These are phyloP conservation scores for Mycena latifolia DNA, from an alignment of 768 basidiomycete species.

Conservation along the genomic window DNA sequence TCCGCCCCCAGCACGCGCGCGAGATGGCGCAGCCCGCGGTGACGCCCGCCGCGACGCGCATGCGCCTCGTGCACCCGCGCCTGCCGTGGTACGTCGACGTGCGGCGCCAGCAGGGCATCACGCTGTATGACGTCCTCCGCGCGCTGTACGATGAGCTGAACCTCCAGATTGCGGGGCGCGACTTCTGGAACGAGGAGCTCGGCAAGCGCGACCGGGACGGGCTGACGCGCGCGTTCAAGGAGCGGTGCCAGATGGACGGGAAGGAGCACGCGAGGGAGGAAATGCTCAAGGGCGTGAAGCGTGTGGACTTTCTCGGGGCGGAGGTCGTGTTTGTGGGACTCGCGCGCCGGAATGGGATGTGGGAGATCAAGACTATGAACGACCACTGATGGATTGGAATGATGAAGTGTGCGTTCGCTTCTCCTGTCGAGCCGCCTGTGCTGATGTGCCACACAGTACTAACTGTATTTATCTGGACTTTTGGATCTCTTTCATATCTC, in stretches of 20 bases:
- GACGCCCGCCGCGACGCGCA: constrained; percentile 54
- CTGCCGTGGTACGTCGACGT: constrained; percentile 67
- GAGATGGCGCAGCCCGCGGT: constrained; percentile 59
- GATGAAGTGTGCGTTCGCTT: background rate
- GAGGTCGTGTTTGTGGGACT: constrained; percentile 51
- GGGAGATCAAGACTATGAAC: constrained; percentile 49
- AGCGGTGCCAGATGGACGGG: constrained; percentile 45
- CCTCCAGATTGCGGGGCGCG: constrained; percentile 50
- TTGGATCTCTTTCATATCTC: too few relatives aligned
- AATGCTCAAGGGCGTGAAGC: constrained; percentile 52
- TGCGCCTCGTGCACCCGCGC: constrained; percentile 59
- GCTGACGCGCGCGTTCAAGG: constrained; percentile 51
- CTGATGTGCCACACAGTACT: background rate
- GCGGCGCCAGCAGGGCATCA: constrained; percentile 49
- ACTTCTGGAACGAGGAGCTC: constrained; percentile 61
- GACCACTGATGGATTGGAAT: background rate
- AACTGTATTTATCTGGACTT: background rate
- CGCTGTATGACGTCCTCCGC: constrained; percentile 57
- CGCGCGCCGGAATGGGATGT: constrained; percentile 56
- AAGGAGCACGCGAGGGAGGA: constrained; percentile 39
- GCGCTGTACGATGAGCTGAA: constrained; percentile 50
- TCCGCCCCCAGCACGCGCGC: constrained; percentile 9
- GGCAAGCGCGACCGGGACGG: constrained; percentile 50
- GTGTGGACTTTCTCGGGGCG: constrained; percentile 61
- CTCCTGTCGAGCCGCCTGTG: background rate